Evolutionary conservation across 2,329 filamentous ascomycete genomes (phyloP).

Genomic region (Ophiostoma tasmaniense): DNA sequence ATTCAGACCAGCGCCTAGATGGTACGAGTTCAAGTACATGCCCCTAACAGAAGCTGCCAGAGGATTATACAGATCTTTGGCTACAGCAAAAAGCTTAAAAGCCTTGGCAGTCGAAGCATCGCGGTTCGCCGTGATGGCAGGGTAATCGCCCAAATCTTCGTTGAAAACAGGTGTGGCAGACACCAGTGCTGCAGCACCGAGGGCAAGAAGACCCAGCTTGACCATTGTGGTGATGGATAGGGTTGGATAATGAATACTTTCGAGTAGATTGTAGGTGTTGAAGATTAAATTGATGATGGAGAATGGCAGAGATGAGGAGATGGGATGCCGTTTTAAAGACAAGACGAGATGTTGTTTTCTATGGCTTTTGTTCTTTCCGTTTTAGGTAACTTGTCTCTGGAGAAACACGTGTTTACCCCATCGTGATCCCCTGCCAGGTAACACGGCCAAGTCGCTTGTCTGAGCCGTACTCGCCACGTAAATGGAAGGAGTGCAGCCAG

Average conservation of each 20-base stretch:
- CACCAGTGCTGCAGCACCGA: neutral
- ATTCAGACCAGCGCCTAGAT: constrained; percentile 35
- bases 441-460: neutral
- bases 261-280: neutral
- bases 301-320: neutral
- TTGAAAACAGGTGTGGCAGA: constrained; percentile 4
- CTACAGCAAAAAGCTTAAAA: neutral
- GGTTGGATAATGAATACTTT: neutral
- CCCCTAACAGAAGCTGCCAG: neutral
- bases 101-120: neutral
- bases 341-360: neutral
- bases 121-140: neutral
- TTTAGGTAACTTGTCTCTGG: neutral
- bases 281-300: neutral
- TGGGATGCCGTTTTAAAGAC: neutral
- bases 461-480: neutral
- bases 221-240: neutral
- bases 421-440: neutral
- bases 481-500: neutral
- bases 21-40: constrained; percentile 25
- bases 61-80: neutral
- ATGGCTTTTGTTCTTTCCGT: neutral
- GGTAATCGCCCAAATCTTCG: neutral
- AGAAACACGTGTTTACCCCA: neutral
- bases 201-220: neutral